Percentiles rank a stretch among this genome's conserved stretches.
Conservation (phyloP, 2,329 filamentous ascomycete genomes). For the Sarocladium brachiariae region DNA sequence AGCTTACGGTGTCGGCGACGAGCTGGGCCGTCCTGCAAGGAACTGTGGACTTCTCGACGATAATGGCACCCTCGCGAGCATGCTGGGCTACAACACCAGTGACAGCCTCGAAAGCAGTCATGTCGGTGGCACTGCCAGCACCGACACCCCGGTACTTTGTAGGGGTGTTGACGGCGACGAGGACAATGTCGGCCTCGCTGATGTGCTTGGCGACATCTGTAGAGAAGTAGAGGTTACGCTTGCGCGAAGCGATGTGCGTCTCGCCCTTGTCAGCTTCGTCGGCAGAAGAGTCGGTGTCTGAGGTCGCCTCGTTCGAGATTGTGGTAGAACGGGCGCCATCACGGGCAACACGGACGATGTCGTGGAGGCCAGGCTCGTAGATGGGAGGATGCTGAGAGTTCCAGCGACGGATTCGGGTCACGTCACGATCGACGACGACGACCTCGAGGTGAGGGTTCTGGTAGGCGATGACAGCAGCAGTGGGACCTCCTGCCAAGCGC, state of each 20-base stretch:
- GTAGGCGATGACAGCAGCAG: constrained; percentile 65
- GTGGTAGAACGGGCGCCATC: constrained; percentile 44
- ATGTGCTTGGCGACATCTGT: constrained; percentile 58
- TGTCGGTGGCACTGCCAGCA: constrained; percentile 64
- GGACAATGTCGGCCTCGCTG: constrained; percentile 62
- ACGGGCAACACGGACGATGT: constrained; percentile 59
- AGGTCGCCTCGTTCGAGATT: constrained; percentile 31
- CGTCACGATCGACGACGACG: constrained; percentile 68
- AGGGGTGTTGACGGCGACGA: constrained; percentile 73
- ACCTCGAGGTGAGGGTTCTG: constrained; percentile 65
- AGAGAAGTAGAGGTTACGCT: constrained; percentile 67
- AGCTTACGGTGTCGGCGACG: constrained; percentile 58
- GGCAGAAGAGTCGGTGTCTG: constrained; percentile 24
- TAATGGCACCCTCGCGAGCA: constrained; percentile 60
- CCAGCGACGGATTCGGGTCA: constrained; percentile 61
- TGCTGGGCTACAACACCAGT: constrained; percentile 59
- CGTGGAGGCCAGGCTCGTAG: constrained; percentile 64
- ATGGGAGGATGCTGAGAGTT: constrained; percentile 68
- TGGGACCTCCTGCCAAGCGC: constrained; percentile 55
- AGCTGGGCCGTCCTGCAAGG: constrained; percentile 67
- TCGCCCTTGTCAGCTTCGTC: constrained; percentile 24
- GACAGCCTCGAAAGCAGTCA: constrained; percentile 65
- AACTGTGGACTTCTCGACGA: constrained; percentile 78
- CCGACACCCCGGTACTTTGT: constrained; percentile 66
- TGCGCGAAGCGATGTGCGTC: constrained; percentile 34